Evolutionary conservation across 441 rosid species (phyloP).

Genomic region (Adansonia rubrostipa): DNA sequence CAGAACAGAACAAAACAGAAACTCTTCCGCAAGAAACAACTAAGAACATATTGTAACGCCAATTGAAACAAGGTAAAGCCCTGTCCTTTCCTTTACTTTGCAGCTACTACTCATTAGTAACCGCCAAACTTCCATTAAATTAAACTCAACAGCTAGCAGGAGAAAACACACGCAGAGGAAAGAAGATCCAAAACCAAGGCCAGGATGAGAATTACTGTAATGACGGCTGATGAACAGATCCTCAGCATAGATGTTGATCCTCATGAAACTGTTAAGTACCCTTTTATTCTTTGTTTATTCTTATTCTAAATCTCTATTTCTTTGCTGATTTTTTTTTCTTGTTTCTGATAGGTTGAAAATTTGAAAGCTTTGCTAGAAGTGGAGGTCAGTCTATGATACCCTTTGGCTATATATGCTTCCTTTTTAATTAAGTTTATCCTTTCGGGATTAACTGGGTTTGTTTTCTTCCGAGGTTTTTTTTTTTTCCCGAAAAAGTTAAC

Average conservation of each 20-base stretch:
- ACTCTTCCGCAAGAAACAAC: background rate
- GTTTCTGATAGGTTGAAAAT: slow-evolving; percentile 70
- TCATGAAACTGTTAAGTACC: slow-evolving; percentile 69
- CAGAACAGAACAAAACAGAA: background rate
- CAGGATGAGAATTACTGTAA: slow-evolving; percentile 83
- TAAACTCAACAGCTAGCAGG: background rate
- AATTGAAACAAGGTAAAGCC: slow-evolving; percentile 10
- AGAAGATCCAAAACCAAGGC: slow-evolving; percentile 5
- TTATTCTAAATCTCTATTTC: background rate
- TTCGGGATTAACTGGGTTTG: background rate
- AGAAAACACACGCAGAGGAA: background rate
- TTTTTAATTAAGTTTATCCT: background rate
- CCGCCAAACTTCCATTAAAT: background rate
- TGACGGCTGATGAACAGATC: slow-evolving; percentile 89
- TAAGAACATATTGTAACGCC: background rate
- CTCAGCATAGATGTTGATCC: slow-evolving; percentile 81
- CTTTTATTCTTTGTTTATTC: slow-evolving; percentile 30
- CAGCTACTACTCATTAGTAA: background rate
- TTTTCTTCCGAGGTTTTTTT: slow-evolving; percentile 6
- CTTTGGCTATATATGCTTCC: background rate
- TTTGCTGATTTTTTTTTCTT: background rate
- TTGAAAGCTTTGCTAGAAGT: slow-evolving; percentile 95
- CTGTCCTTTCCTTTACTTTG: background rate
- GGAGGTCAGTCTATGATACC: slow-evolving; percentile 58
- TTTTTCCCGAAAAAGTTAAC: background rate